Evolutionary conservation across 805 yeast species (phyloP), one percentile per base, ranked within the genome.

Genomic region (Metschnikowia kofuensis): DNA sequence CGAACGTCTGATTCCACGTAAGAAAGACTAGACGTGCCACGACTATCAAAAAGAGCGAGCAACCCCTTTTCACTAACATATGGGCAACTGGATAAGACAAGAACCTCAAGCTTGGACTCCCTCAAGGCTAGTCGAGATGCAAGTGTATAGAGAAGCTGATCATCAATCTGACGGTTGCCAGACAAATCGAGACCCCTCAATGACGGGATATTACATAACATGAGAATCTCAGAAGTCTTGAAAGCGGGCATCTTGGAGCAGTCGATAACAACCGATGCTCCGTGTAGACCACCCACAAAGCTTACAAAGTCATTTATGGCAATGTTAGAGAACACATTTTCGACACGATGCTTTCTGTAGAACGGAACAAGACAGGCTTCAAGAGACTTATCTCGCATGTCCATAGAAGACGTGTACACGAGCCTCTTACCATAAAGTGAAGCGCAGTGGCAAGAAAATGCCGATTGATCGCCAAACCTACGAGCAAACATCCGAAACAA

Each of bases 161-260:
- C 76, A 53, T 69, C 70, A 10, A 72, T 56, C 10, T 45, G 39
- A 0, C 40, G 40, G 35, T 58, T 59, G 32, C 63, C 59, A 1
- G 76, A 70, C 10, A 73, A 38, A 47, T 70, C 65, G 31, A 70
- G 49, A 6, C 64, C 72, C 27, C 56, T 58, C 14, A 70, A 53
- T 28, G 55, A 54, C 11, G 61, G 60, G 14, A 67, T 49, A 45
- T 64, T 67, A 52, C 66, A 61, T 2, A 71, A 35, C 21, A 64
- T 50, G 36, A 59, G 57, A 26, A 65, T 66, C 11, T 68, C 67
- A 13, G 57, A 42, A 2, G 52, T 40, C 12, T 60, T 43, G 27
- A 44, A 52, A 13, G 43, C 32, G 2, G 51, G 43, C 42, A 49
- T 44, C 7, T 35, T 45, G 11, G 73, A 66, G 29, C 68, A 47